Evolutionary conservation across 202 grass and related monocot species (phyloP).

Genomic region (Brachypodium distachyon): DNA sequence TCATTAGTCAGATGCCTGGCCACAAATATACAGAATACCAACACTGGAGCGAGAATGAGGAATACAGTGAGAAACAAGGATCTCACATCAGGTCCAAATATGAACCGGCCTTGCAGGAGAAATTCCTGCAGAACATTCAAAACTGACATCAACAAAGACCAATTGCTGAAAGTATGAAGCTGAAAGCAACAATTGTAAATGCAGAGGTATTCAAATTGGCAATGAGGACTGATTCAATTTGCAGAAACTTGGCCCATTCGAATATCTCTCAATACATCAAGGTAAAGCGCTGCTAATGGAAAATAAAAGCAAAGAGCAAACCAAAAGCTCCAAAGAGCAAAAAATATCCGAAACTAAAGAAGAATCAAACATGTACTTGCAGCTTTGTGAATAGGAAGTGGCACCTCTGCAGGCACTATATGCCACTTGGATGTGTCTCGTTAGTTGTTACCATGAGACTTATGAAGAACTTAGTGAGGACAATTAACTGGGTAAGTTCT

Average conservation of each 20-base stretch:
- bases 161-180: conserved; percentile 10
- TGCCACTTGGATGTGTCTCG: not conserved
- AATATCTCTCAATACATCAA: not conserved
- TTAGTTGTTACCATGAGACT: not conserved
- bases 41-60: conserved; percentile 75
- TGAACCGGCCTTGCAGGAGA: conserved; percentile 86
- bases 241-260: not conserved
- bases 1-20: conserved; percentile 80
- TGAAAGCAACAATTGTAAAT: not conserved
- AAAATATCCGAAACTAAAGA: not conserved
- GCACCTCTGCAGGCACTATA: not conserved
- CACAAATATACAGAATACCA: conserved; percentile 97
- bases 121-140: conserved; percentile 61
- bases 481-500: not conserved
- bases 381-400: not conserved
- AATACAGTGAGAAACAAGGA: conserved; percentile 95
- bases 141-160: not conserved
- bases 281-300: not conserved
- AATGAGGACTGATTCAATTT: not conserved
- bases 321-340: not conserved
- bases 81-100: conserved; percentile 97
- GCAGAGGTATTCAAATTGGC: not conserved
- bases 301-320: not conserved
- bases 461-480: not conserved
- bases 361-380: not conserved